Evolutionary conservation across 1,139 yeast genomes (phyloP), one percentile per base, ranked within the genome.

Genomic region (Tardiomyces blankii): DNA sequence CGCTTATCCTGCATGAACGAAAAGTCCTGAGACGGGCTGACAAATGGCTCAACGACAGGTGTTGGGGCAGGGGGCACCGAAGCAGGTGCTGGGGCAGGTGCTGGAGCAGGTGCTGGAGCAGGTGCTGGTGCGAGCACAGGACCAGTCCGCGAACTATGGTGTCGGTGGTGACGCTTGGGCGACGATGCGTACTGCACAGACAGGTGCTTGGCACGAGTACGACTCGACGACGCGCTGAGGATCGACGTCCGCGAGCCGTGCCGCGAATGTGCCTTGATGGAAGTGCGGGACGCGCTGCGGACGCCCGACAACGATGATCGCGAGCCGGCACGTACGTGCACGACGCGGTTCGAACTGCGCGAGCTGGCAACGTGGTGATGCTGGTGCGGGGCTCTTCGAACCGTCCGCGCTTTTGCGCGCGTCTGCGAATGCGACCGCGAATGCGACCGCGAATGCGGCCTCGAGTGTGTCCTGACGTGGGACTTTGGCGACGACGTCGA

Each of bases 141-240:
- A n/a, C n/a, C n/a, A n/a, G n/a, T n/a, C 25, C 4, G 25, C 25
- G 25, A 21, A 7, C 25, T 21, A 7, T 21, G 25, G 25, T 21
- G 25, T 7, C 25, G 25, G 25, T 21, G 25, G 25, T 21, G 25
- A 7, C 25, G 25, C 25, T 21, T 4, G 25, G 25, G 25, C 25
- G 25, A 21, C 7, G 25, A 21, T 4, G 25, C 25, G 25, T 5
- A 21, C 25, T 4, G 25, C 42, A 25, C 35, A 12, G 16, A 40
- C 6, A 3, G 42, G 19, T 13, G 33, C 42, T 21, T 27, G 5
- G 27, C n/a, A 11, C 23, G 33, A 25, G 21, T 21, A 40, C 21
- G 35, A 28, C 42, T 40, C 19, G 60, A 55, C 2, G 59, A 54
- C 13, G 55, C 55, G 23, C 58, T 54, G 23, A 55, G 48, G 21